Evolutionary conservation across 179 eudicot species (phyloP), one percentile per base, ranked within the genome.

Genomic region (Spergularia azorica): DNA sequence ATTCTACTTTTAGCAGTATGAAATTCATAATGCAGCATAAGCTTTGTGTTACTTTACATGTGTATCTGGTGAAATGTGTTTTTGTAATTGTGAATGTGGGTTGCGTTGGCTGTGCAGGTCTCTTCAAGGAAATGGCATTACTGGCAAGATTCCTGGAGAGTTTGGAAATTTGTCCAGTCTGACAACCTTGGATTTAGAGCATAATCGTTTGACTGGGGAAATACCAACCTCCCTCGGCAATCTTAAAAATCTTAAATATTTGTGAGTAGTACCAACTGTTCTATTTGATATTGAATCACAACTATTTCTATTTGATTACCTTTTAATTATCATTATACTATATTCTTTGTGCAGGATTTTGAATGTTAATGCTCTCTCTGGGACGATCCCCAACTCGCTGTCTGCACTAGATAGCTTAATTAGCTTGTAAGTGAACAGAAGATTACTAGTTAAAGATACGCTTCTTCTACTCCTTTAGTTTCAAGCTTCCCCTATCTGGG

Each of bases 201-300:
- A 86, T 67, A 95, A 95, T 81, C 86, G 60, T 77, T 88, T 95
- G 80, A 84, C 86, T 78, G 99, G 93, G 76, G 90, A 77, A 86
- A 90, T 95, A 80, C 99, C 98, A 78, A 71, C 96, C 82, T 90
- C 94, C 74, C 86, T 95, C 66, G 97, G 97, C 59, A 94, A 91
- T 77, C 91, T 95, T 71, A 83, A 82, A 77, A 83, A 85, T 76
- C 98, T 95, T 80, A 87, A 86, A 77, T 91, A 86, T 83, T 81
- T 95, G 99, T 95, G 87, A 88, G 99, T 86, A 72, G 78, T 76
- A 72, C 84, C 71, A 67, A 73, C 77, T 72, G 2, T 72, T 3
- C 67, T 17, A 43, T 13, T 58, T 57, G 79, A 2, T 65, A 36
- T 72, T 50, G 43, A 70, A 13, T 62, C 56, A 5, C 13, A 59